Evolutionary conservation across 2,329 filamentous ascomycete species (phyloP), one percentile per base, ranked within the genome.

Genomic region (Calonectria ilicicola): DNA sequence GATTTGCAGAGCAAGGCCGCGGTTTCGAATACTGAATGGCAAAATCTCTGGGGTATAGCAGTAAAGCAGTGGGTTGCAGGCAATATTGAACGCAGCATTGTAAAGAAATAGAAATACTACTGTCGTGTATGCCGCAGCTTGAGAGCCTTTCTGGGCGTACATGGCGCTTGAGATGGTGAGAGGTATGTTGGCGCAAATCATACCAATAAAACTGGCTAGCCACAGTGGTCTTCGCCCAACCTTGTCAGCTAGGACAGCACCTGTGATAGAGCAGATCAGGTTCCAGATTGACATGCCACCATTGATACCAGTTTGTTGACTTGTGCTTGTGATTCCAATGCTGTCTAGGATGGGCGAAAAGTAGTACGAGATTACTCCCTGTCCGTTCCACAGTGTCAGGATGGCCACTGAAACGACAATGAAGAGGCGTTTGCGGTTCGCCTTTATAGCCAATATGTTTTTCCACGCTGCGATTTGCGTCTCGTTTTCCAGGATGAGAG

Each of bases 271-370:
- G 51, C 67, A 74, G 3, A 76, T 27, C 1, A 77, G 65, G 27
- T 72, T 74, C 69, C 67, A 77, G 7, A 77, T 75, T 0, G 72
- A 53, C 75, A 77, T 74, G 5, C 75, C 75, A 2, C 75, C 76
- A 19, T 77, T 77, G 9, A 77, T 77, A 2, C 74, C 74, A 0
- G 72, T 60, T 17, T 76, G 75, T 0, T 72, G 65, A 14, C 53
- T 70, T 0, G 76, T 46, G 1, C 62, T 58, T 0, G 67, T 77
- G 47, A 69, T 69, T 26, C 67, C 67, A 5, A 69, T 40, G 38
- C 35, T 44, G 27, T 56, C 27, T 10, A 69, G 46, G 8, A 65
- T 47, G 2, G 60, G 67, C 1, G 67, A 56, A 42, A 69, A 58
- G 35, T 69, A 69, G 27, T 69, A 69, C 0, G 46, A 35, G 26